These are phyloP conservation scores for Saccharomyces hybrid DNA, from an alignment of 1,139 yeast species.

Conservation along the genomic window DNA sequence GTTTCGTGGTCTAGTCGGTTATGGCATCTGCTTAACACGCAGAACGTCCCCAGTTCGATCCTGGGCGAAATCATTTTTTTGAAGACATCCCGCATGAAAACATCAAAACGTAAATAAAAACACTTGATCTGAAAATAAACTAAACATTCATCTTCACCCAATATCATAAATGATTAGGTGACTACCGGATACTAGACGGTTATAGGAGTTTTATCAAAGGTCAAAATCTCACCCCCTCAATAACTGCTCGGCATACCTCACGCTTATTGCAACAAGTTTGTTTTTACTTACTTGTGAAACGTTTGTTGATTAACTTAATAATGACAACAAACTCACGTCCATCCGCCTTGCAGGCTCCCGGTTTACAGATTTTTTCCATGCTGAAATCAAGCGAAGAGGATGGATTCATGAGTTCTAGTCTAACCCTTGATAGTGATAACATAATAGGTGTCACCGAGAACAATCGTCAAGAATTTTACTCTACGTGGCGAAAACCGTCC, in stretches of 20 bases:
- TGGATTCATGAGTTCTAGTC: not conserved
- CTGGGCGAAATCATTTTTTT: constrained; percentile 79
- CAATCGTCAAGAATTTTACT: not conserved
- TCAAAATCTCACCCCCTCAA: not conserved
- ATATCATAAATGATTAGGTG: no score
- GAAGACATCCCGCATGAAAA: not conserved
- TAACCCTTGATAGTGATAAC: not conserved
- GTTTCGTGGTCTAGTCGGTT: constrained; percentile 96
- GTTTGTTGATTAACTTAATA: not conserved
- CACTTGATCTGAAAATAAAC: not conserved
- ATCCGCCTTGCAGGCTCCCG: constrained; percentile 8
- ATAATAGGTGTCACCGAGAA: not conserved
- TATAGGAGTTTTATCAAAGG: not conserved
- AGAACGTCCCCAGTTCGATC: constrained; percentile 99
- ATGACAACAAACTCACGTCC: not conserved
- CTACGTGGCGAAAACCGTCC: not conserved
- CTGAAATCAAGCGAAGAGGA: constrained; percentile 1
- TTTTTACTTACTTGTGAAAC: not conserved
- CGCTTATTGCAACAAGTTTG: not conserved
- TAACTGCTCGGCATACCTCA: not conserved
- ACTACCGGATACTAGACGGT: not conserved
- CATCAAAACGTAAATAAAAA: not conserved
- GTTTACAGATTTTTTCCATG: constrained; percentile 11
- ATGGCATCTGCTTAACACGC: constrained; percentile 99
- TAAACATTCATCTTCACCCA: no score